Conservation (phyloP, 768 basidiomycete genomes). For the Boletus pseudopeckii region DNA sequence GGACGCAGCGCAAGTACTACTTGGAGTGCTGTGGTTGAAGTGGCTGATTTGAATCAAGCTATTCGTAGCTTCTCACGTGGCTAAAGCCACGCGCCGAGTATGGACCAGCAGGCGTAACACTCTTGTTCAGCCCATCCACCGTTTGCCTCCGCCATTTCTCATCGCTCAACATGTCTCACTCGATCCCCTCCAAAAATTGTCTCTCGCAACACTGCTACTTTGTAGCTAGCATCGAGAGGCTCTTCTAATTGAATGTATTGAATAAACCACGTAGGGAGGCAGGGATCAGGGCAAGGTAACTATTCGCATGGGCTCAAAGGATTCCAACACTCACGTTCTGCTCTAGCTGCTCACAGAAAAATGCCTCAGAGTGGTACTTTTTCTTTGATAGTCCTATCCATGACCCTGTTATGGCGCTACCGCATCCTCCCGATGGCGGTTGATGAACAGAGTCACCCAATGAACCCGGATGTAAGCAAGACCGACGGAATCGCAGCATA, state of each 20-base stretch:
- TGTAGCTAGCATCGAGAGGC: neutral
- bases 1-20: neutral
- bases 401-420: neutral
- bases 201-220: neutral
- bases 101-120: conserved; percentile 30
- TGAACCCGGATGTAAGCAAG: conserved; percentile 2
- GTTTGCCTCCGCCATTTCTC: conserved; percentile 28
- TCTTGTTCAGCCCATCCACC: conserved; percentile 34
- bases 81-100: conserved; percentile 30
- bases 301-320: conserved; percentile 6
- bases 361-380: neutral
- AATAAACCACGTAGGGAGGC: neutral
- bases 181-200: conserved; percentile 10
- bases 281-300: conserved; percentile 29
- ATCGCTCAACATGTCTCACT: conserved; percentile 22
- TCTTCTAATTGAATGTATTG: neutral
- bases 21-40: conserved; percentile 1
- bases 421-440: conserved; percentile 21
- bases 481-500: conserved; percentile 9
- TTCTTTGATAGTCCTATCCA: neutral
- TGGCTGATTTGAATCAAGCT: conserved; percentile 20
- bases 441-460: conserved; percentile 13
- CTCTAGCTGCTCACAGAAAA: neutral
- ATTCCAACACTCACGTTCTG: conserved; percentile 8
- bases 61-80: conserved; percentile 29